Conservation (phyloP, 2,329 filamentous ascomycete genomes). For the Trichoderma breve region DNA sequence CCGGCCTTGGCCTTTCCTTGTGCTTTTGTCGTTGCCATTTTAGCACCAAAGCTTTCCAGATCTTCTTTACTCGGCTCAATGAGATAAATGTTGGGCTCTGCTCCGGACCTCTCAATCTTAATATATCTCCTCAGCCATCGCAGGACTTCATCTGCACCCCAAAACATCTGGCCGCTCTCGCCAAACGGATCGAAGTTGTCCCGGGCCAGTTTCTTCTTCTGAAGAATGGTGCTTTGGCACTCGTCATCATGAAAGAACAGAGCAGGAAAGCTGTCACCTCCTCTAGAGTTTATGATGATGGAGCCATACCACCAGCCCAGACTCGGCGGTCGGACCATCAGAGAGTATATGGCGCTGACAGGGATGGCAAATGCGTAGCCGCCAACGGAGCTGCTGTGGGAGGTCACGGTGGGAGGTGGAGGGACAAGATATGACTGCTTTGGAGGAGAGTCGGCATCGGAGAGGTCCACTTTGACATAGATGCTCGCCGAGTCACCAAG, state of each 20-base stretch:
- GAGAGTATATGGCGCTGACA: constrained; percentile 83
- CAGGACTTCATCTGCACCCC: constrained; percentile 94
- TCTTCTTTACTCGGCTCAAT: constrained; percentile 87
- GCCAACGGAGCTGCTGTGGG: constrained; percentile 67
- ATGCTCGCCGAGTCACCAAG: constrained; percentile 82
- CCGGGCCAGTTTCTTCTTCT: constrained; percentile 80
- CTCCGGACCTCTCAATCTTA: constrained; percentile 75
- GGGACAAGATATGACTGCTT: constrained; percentile 88
- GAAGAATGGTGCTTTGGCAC: constrained; percentile 90
- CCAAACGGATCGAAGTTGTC: constrained; percentile 91
- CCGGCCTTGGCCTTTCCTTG: constrained; percentile 31
- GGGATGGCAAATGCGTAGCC: constrained; percentile 91
- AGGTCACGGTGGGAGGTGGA: constrained; percentile 80
- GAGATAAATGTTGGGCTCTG: constrained; percentile 87
- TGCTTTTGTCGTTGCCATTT: constrained; percentile 40
- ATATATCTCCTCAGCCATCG: constrained; percentile 87
- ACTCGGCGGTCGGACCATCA: constrained; percentile 86
- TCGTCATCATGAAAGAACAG: constrained; percentile 98
- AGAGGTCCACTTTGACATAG: constrained; percentile 93
- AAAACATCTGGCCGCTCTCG: constrained; percentile 83
- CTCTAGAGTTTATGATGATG: constrained; percentile 84
- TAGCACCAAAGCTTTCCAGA: constrained; percentile 72
- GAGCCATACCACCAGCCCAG: constrained; percentile 99
- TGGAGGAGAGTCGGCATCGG: constrained; percentile 75
- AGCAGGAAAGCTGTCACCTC: constrained; percentile 90